These are phyloP conservation scores for Simmondsia chinensis DNA, from an alignment of 148 eudicot genomes.

Conservation along the genomic window DNA sequence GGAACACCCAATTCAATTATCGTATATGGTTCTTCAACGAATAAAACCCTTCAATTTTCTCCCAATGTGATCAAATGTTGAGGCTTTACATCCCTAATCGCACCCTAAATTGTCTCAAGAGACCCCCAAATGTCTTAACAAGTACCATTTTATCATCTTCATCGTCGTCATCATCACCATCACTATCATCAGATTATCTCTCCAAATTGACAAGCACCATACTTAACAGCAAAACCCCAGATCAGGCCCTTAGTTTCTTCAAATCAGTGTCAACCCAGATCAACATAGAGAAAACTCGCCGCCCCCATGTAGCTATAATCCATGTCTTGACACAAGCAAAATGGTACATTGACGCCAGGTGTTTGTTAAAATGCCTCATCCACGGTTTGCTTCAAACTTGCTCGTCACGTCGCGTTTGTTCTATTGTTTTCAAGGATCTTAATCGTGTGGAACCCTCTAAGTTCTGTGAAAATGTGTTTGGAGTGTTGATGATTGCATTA, in stretches of 20 bases:
- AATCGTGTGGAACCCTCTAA: constrained; percentile 19
- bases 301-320: constrained; percentile 39
- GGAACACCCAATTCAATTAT: too few relatives aligned
- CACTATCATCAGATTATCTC: constrained; percentile 17
- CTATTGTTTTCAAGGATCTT: constrained; percentile 41
- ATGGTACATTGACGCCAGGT: constrained; percentile 54
- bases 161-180: constrained; percentile 12
- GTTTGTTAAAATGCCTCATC: constrained; percentile 69
- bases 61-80: too few relatives aligned
- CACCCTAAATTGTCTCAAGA: constrained; percentile 6
- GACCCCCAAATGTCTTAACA: constrained; percentile 7
- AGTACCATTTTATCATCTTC: constrained; percentile 1
- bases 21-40: too few relatives aligned
- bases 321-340: constrained; percentile 33
- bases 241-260: constrained; percentile 42
- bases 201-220: constrained; percentile 28
- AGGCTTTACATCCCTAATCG: constrained; percentile 23
- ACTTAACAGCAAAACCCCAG: constrained; percentile 38
- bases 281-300: constrained; percentile 30
- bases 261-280: constrained; percentile 27
- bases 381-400: constrained; percentile 30
- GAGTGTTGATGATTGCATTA: constrained; percentile 50
- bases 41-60: too few relatives aligned
- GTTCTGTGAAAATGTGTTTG: constrained; percentile 37
- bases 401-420: constrained; percentile 34